Evolutionary conservation across 2,329 filamentous ascomycete genomes (phyloP).

Genomic region (Macrophomina pseudophaseolina): DNA sequence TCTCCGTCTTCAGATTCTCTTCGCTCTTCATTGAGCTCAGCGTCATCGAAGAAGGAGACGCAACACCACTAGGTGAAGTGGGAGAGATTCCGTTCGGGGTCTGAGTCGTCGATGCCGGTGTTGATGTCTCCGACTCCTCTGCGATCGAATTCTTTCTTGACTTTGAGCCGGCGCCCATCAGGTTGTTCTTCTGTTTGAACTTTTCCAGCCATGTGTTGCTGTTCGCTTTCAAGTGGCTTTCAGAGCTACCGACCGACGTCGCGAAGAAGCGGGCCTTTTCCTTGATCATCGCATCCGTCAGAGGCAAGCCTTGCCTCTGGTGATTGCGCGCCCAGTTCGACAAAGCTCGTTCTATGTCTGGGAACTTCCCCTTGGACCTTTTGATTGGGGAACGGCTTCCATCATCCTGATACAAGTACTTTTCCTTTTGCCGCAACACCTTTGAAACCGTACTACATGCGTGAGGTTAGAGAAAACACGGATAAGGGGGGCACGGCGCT

Average conservation of each 20-base stretch:
- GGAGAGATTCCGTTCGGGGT: constrained; percentile 74
- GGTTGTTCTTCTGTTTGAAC: constrained; percentile 87
- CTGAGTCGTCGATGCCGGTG: constrained; percentile 62
- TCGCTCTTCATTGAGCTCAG: constrained; percentile 66
- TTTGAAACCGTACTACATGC: constrained; percentile 90
- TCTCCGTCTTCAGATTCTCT: constrained; percentile 67
- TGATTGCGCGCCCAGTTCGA: constrained; percentile 86
- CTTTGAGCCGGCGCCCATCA: constrained; percentile 55
- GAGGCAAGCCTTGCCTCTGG: constrained; percentile 72
- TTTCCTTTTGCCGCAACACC: constrained; percentile 91
- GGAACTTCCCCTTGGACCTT: constrained; percentile 80
- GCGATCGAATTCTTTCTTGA: constrained; percentile 60
- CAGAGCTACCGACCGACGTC: constrained; percentile 71
- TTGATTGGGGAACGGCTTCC: constrained; percentile 80
- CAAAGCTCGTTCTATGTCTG: constrained; percentile 90
- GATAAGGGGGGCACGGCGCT: background rate
- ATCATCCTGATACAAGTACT: constrained; percentile 84
- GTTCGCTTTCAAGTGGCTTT: constrained; percentile 72
- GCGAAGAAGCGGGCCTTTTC: constrained; percentile 86
- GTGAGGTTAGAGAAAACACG: constrained; percentile 26
- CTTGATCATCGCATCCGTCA: constrained; percentile 81
- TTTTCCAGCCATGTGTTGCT: constrained; percentile 87
- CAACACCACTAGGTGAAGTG: constrained; percentile 69
- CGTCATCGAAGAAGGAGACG: constrained; percentile 72
- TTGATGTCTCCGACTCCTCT: constrained; percentile 72